Conservation (phyloP, 116 monocot species). For the Iris pallida region DNA sequence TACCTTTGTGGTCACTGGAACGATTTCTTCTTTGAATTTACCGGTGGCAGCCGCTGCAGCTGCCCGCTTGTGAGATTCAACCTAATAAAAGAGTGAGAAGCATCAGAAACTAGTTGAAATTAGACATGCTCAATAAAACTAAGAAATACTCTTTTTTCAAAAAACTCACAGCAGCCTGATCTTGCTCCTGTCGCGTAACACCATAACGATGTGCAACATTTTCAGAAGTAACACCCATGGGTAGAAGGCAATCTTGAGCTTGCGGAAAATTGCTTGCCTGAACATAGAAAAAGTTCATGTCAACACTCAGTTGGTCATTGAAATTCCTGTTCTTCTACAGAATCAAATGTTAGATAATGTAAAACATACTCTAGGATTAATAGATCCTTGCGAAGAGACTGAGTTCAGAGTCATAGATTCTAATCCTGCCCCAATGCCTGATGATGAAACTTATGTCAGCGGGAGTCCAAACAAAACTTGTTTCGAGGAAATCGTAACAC, state of each 20-base stretch:
- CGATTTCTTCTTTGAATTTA: constrained; percentile 87
- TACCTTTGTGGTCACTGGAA: constrained; percentile 71
- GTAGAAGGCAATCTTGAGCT: constrained; percentile 64
- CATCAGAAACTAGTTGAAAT: constrained; percentile 6
- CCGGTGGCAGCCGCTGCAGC: constrained; percentile 63
- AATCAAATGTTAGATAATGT: not conserved
- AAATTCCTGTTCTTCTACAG: not conserved
- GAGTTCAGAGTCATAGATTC: constrained; percentile 58
- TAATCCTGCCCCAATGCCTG: constrained; percentile 70
- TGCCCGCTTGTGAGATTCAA: constrained; percentile 76
- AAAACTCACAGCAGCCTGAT: constrained; percentile 62
- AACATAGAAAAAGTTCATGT: not conserved
- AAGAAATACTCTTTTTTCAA: not conserved
- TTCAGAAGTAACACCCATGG: constrained; percentile 76
- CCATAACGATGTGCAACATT: constrained; percentile 68
- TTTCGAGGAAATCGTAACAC: not conserved
- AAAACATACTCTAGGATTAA: constrained; percentile 46
- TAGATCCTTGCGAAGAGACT: constrained; percentile 22
- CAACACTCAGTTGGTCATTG: not conserved
- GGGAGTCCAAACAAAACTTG: not conserved
- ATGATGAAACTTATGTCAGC: not conserved
- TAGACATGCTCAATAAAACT: not conserved
- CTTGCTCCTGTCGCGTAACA: constrained; percentile 64
- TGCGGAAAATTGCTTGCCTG: constrained; percentile 36
- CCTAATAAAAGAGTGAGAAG: constrained; percentile 34